Conservation (phyloP, 352 stramenopile genomes). For the Phytopythium vexans region DNA sequence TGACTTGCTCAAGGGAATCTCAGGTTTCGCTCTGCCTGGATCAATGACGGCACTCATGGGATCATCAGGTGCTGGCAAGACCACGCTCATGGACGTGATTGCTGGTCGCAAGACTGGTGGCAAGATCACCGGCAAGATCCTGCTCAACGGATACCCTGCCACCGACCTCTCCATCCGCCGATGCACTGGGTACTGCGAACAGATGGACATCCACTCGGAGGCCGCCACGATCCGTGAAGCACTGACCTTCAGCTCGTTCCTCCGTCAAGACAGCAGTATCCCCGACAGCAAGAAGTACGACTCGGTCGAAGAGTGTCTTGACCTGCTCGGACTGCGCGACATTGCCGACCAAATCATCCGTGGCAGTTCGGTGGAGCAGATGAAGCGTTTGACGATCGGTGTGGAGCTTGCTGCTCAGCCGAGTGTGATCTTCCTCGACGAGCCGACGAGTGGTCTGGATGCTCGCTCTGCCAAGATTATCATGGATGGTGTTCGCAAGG, state of each 20-base stretch:
- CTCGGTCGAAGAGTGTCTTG: conserved; percentile 21
- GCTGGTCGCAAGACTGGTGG: conserved; percentile 23
- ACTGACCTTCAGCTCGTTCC: too few species aligned
- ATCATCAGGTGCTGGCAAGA: conserved; percentile 37
- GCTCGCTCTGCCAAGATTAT: too few species aligned
- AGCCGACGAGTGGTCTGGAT: too few species aligned
- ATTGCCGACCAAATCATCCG: conserved; percentile 12
- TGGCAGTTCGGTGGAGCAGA: conserved; percentile 6
- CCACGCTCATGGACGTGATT: conserved; percentile 29
- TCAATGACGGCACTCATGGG: conserved; percentile 60
- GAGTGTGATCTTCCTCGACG: too few species aligned
- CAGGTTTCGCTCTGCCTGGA: conserved; percentile 37
- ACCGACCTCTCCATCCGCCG: conserved; percentile 45
- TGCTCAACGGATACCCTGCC: conserved; percentile 88
- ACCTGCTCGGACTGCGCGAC: conserved; percentile 13
- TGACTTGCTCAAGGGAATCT: conserved; percentile 17
- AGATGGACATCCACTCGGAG: too few species aligned
- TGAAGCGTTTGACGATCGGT: too few species aligned
- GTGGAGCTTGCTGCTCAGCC: too few species aligned
- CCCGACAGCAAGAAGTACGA: too few species aligned
- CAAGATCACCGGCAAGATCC: conserved; percentile 63
- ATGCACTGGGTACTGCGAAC: conserved; percentile 38
- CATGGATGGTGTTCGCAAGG: conserved; percentile 9
- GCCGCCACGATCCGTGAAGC: too few species aligned
- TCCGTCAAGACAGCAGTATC: too few species aligned